These are phyloP conservation scores for Strigomonas culicis DNA, from an alignment of 208 protist species.

Conservation along the genomic window DNA sequence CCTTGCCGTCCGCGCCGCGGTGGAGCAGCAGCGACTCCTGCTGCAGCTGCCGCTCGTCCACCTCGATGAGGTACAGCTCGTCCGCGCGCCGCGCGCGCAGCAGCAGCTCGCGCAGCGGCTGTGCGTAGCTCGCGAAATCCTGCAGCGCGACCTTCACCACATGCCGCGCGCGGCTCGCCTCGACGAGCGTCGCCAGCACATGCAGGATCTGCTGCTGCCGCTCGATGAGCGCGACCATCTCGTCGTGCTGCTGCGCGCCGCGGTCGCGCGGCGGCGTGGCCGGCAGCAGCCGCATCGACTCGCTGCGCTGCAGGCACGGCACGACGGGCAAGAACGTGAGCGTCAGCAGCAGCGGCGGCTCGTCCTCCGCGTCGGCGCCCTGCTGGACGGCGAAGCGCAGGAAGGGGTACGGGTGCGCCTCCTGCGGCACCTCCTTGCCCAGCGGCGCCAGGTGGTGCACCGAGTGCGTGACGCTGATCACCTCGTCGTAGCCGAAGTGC, in stretches of 20 bases:
- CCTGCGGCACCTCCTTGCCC: not conserved
- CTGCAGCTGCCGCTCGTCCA: not conserved
- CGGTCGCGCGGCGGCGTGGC: not conserved
- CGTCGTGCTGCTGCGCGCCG: not conserved
- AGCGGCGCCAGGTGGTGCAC: not conserved
- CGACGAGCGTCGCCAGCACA: no score
- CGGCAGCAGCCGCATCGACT: slow-evolving; percentile 2
- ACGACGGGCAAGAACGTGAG: slow-evolving; percentile 20
- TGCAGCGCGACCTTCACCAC: no score
- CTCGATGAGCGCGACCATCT: slow-evolving; percentile 2
- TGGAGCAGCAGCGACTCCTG: no score
- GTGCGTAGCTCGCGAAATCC: no score
- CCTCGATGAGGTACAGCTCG: not conserved
- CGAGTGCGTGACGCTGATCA: slow-evolving; percentile 28
- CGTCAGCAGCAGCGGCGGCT: slow-evolving; percentile 19
- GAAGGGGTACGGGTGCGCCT: slow-evolving; percentile 16
- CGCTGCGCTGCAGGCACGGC: slow-evolving; percentile 1
- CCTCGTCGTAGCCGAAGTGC: slow-evolving; percentile 32
- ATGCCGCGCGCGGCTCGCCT: no score
- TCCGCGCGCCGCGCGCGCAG: not conserved
- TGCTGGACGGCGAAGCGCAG: slow-evolving; percentile 13
- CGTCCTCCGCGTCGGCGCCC: slow-evolving; percentile 13
- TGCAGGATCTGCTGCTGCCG: no score
- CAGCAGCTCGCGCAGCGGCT: not conserved
- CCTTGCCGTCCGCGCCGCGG: not conserved